Evolutionary conservation across 2,329 filamentous ascomycete species (phyloP).

Genomic region (Leptosphaerulina australis): DNA sequence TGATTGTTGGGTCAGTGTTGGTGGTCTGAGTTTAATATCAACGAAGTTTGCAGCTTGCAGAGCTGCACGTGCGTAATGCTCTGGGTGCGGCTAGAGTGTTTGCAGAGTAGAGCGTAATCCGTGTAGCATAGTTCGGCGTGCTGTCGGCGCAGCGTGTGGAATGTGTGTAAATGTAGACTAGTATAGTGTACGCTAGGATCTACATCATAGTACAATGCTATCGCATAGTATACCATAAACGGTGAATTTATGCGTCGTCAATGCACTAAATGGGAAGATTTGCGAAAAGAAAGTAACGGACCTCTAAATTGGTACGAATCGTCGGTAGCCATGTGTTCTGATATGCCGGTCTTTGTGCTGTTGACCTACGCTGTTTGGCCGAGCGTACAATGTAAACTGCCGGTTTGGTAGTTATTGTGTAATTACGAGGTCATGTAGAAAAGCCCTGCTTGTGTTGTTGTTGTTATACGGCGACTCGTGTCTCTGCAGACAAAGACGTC

Average conservation of each 20-base stretch:
- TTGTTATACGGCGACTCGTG: neutral
- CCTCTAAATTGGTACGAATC: constrained; percentile 10
- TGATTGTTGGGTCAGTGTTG: neutral
- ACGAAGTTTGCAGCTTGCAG: too few species aligned
- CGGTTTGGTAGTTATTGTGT: neutral
- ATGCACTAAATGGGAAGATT: neutral
- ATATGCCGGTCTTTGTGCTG: neutral
- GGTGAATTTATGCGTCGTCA: neutral
- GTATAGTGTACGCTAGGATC: constrained; percentile 1
- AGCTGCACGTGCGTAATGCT: too few species aligned
- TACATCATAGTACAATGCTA: neutral
- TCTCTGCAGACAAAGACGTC: neutral
- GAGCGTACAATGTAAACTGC: neutral
- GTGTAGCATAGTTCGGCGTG: neutral
- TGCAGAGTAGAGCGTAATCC: neutral
- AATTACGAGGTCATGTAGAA: constrained; percentile 8
- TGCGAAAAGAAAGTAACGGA: neutral
- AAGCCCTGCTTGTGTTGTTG: neutral
- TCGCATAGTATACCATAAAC: neutral
- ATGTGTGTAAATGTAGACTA: constrained; percentile 1
- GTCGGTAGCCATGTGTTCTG: constrained; percentile 3
- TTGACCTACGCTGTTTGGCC: neutral
- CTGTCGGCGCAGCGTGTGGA: too few species aligned
- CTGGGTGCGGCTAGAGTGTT: too few species aligned
- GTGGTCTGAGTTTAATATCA: too few species aligned